Evolutionary conservation across 2,329 filamentous ascomycete genomes (phyloP), one percentile per base, ranked within the genome.

Genomic region (Proliferodiscus dingleyae): DNA sequence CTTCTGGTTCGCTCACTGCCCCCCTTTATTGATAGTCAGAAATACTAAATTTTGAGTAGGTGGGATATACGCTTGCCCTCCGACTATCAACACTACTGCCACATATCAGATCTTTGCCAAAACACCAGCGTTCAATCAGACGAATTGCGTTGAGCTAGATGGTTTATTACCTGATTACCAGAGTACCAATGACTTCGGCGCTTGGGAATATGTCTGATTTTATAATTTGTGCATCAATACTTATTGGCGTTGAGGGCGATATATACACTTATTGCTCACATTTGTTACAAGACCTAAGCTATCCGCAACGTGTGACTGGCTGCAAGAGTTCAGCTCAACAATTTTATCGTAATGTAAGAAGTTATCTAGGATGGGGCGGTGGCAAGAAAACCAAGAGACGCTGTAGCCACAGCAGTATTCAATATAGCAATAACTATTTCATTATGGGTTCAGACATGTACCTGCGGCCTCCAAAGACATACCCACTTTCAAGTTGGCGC

Each of bases 111-210:
- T 65, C 11, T 63, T 61, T 39, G 63, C 53, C 8, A 54, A 51
- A 29, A 62, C 62, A 0, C 40, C 45, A 2, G 47, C 22, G 0
- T 65, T 65, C 54, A 57, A 55, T 18, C 32, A 51, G 13, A 49
- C 48, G 0, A 58, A 64, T 2, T 72, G 70, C 21, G 40, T 64
- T 3, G 43, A 53, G 4, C 51, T 69, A 2, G 53, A 62, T 4
- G 68, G 65, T 0, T 45, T 72, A 23, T 47, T 30, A 13, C 37
- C 57, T 16, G 56, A 68, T 9, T 54, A 58, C 7, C 41, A 34
- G 9, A 28, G 15, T 38, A 28, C 10, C 10, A 15, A 18, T 13
- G 36, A 15, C 5, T 45, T 34, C 28, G 43, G 43, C 6, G 43
- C 43, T 39, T 45, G 28, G 28, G 21, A 36, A 11, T 45, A 45